A percentile compares a stretch with the other conserved stretches of the same genome.
Conservation (phyloP, 2,329 filamentous ascomycete genomes). For the Lecanoromycetidae sp. region DNA sequence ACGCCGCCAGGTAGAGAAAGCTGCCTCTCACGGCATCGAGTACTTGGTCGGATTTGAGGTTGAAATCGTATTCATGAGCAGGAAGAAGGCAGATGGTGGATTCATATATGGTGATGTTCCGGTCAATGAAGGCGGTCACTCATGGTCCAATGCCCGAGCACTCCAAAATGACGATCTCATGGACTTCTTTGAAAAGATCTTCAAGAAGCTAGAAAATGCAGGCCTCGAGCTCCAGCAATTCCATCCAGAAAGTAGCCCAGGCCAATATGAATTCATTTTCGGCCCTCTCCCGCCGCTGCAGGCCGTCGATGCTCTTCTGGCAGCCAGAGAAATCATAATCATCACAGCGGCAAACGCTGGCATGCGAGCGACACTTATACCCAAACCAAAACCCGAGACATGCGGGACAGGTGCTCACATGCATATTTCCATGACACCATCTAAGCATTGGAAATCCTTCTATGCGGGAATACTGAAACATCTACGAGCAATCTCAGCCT, state of each 20-base stretch:
- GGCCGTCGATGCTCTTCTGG: conserved; percentile 21
- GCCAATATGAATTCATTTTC: conserved; percentile 24
- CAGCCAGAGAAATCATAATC: conserved; percentile 20
- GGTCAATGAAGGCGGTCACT: conserved; percentile 10
- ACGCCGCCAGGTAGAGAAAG: conserved; percentile 40
- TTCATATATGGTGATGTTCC: conserved; percentile 3
- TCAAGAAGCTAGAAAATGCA: conserved; percentile 12
- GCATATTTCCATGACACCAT: conserved; percentile 21
- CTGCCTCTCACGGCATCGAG: conserved; percentile 41
- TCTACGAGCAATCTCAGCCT: conserved; percentile 20
- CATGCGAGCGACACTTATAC: conserved; percentile 21
- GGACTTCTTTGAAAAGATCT: conserved; percentile 17
- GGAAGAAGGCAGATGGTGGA: conserved; percentile 24
- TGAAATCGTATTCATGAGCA: conserved; percentile 60
- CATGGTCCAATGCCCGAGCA: conserved; percentile 9
- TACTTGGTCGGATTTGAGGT: conserved; percentile 70
- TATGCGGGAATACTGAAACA: conserved; percentile 21
- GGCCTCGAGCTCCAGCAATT: conserved; percentile 22
- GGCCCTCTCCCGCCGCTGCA: conserved; percentile 19
- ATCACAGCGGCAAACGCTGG: conserved; percentile 12
- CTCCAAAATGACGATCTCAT: conserved; percentile 37
- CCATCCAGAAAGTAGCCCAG: conserved; percentile 22
- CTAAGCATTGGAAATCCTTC: conserved; percentile 17
- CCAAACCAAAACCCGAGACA: conserved; percentile 16
- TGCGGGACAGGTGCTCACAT: conserved; percentile 21